A percentile compares a stretch with the other conserved stretches of the same genome.
These are phyloP conservation scores for Pichia phayaonensis DNA, from an alignment of 805 yeast genomes.

Conservation along the genomic window DNA sequence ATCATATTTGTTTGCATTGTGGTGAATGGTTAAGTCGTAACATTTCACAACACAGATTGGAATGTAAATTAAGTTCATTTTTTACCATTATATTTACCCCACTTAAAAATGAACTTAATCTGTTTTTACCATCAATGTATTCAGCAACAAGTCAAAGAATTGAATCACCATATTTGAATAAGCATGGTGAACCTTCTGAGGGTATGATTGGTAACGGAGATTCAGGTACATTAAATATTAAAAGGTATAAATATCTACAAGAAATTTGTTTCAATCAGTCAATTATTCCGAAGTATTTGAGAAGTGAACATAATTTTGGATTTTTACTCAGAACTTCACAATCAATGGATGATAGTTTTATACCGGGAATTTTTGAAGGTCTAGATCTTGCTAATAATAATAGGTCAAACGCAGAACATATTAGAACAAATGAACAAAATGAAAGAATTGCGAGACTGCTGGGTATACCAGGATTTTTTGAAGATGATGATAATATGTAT, in stretches of 20 bases:
- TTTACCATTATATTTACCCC: slow-evolving; percentile 23
- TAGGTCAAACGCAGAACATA: slow-evolving; percentile 5
- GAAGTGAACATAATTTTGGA: slow-evolving; percentile 2
- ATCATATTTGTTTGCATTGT: slow-evolving; percentile 21
- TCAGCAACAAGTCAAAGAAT: slow-evolving; percentile 21
- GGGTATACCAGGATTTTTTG: neutral
- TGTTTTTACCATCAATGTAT: slow-evolving; percentile 8
- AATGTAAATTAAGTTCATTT: slow-evolving; percentile 19
- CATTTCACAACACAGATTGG: slow-evolving; percentile 11
- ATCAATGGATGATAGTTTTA: slow-evolving; percentile 5
- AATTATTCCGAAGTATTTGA: slow-evolving; percentile 13
- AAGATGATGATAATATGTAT: neutral
- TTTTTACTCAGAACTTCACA: slow-evolving; percentile 5
- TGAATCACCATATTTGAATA: slow-evolving; percentile 63
- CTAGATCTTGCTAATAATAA: neutral
- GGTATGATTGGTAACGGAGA: slow-evolving; percentile 48
- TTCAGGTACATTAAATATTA: slow-evolving; percentile 42
- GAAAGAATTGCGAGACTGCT: neutral
- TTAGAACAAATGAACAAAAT: slow-evolving; percentile 1
- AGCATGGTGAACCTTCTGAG: slow-evolving; percentile 66
- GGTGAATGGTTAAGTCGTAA: slow-evolving; percentile 15
- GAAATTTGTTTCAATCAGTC: slow-evolving; percentile 52
- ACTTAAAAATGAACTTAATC: slow-evolving; percentile 15
- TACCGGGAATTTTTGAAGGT: slow-evolving; percentile 7
- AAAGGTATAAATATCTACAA: slow-evolving; percentile 50